Evolutionary conservation across 768 basidiomycete genomes (phyloP).

Genomic region (Mycena venus): DNA sequence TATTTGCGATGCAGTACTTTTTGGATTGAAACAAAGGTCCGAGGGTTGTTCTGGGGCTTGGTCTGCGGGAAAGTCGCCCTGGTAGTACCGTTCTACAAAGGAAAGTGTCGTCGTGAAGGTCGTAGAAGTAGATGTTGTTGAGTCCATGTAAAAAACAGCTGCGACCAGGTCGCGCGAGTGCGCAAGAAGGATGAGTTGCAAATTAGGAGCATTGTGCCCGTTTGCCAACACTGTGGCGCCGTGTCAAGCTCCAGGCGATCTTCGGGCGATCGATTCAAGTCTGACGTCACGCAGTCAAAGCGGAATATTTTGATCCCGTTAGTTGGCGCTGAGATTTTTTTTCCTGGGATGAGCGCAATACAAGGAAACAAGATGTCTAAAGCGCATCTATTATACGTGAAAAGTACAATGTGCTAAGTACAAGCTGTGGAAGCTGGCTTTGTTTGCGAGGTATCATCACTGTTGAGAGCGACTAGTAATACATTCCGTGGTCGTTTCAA

Average conservation of each 20-base stretch:
- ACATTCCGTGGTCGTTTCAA: neutral
- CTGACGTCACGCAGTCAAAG: neutral
- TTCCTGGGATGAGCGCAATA: too few relatives aligned
- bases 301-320: neutral
- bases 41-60: neutral
- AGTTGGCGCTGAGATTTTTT: too few relatives aligned
- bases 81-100: neutral
- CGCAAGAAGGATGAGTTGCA: neutral
- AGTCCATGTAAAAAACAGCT: neutral
- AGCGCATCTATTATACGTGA: constrained; percentile 7
- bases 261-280: too few relatives aligned
- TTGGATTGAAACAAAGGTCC: neutral
- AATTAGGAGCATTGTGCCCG: neutral
- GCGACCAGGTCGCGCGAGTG: neutral
- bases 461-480: constrained; percentile 41
- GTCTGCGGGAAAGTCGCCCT: neutral
- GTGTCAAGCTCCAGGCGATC: too few relatives aligned
- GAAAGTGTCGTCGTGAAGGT: neutral
- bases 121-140: neutral
- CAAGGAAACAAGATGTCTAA: neutral
- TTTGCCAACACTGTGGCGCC: too few relatives aligned
- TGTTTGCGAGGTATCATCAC: constrained; percentile 29
- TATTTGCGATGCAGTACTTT: neutral
- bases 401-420: constrained; percentile 22
- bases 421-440: constrained; percentile 39